Base-by-base conservation (phyloP, 805 yeast species). In the Suhomyces sp. region DNA sequence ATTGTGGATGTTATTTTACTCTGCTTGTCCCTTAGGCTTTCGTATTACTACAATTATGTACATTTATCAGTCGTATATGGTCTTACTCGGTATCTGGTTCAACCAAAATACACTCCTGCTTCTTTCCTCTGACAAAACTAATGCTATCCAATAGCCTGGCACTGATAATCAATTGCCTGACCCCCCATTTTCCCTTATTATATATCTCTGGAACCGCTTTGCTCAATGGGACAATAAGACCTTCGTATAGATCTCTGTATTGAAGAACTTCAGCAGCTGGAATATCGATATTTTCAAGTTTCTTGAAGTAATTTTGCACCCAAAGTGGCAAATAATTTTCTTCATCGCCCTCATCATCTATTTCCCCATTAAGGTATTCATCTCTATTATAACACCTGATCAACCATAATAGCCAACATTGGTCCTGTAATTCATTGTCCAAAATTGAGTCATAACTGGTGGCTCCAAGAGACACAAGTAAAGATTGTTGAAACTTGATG, bases 351-450 rank as follows among this genome's bases (percentile, higher is more conserved):
- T 47, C 51, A 6, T 34, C 36, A 16, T 32, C 36, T 18, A n/a
- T n/a, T 4, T 31, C 39, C 10, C 14, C 28, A 13, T 15, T 13
- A 20, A 36, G 12, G 36, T 68, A 65, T 11, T 51, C 56, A 4
- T 52, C 46, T 28, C 61, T 63, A 51, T 80, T 82, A 38, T 67
- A 61, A 38, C 76, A 72, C 46, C 88, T 67, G 22, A 83, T 74
- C 17, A 83, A 61, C 77, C 82, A 84, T 25, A 84, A 55, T 14
- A 81, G 54, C 55, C 84, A 62, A 2, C 74, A 72, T 45, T 80
- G 83, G 37, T 79, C 81, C 38, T 77, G 59, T 29, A 77, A 66
- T 26, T 70, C 65, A 27, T 74, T 63, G 3, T 56, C 65, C 2
- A 70, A 48, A 11, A 83, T 47, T 29, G 75, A 78, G 4, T 76